A percentile compares a stretch with the other conserved stretches of the same genome.
phyloP scores from a whole-genome alignment of 306 rosid genomes.

The Medicago lupulina region DNA sequence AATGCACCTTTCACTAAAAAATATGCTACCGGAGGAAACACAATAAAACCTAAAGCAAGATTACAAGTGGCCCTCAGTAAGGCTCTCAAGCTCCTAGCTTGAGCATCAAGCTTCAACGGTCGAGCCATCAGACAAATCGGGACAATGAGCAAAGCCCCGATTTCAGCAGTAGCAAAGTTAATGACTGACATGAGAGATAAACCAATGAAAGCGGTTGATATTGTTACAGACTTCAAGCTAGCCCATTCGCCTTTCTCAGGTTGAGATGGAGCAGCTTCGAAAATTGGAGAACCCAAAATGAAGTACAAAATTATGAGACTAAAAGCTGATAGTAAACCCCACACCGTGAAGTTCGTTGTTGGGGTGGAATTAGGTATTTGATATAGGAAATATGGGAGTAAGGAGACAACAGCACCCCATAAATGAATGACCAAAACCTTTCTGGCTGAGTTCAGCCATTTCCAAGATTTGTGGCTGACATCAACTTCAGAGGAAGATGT shows the following conservation, averaged over 20 bases:
- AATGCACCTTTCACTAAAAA: slow-evolving; percentile 59
- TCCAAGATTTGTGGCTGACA: slow-evolving; percentile 63
- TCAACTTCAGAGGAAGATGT: slow-evolving; percentile 47
- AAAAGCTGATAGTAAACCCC: slow-evolving; percentile 68
- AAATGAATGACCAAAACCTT: slow-evolving; percentile 74
- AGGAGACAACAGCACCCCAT: slow-evolving; percentile 80
- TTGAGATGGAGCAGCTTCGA: slow-evolving; percentile 48
- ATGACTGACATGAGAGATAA: slow-evolving; percentile 90
- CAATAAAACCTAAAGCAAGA: slow-evolving; percentile 67
- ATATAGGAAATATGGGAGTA: slow-evolving; percentile 74
- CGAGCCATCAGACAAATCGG: slow-evolving; percentile 83
- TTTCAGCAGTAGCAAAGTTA: slow-evolving; percentile 91
- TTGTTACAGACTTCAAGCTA: slow-evolving; percentile 82
- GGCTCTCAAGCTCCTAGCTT: slow-evolving; percentile 53
- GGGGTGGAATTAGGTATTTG: slow-evolving; percentile 65
- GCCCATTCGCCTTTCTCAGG: slow-evolving; percentile 66
- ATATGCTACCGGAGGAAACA: slow-evolving; percentile 74
- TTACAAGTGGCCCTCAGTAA: slow-evolving; percentile 62
- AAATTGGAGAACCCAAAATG: slow-evolving; percentile 63
- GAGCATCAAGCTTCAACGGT: slow-evolving; percentile 73
- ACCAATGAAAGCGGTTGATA: slow-evolving; percentile 76
- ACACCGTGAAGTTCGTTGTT: slow-evolving; percentile 54
- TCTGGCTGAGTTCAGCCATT: slow-evolving; percentile 80
- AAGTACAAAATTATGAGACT: slow-evolving; percentile 56
- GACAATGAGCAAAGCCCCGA: slow-evolving; percentile 80